A percentile compares a stretch with the other conserved stretches of the same genome.
Evolutionary conservation across 2,329 filamentous ascomycete species (phyloP).

Genomic region (Rasamsonia emersonii): DNA sequence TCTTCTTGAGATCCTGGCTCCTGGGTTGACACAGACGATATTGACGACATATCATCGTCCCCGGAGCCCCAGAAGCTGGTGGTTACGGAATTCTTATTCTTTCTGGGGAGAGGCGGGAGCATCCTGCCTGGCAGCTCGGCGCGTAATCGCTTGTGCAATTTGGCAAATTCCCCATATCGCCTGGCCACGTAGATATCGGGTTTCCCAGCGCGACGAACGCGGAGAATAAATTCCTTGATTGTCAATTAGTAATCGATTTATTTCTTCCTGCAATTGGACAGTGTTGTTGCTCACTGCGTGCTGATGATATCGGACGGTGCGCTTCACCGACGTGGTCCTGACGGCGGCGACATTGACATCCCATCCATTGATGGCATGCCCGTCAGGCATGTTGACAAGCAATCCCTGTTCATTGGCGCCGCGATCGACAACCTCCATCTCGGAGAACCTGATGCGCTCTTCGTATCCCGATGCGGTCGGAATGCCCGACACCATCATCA

Average conservation of each 20-base stretch:
- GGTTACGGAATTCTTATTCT: slow-evolving; percentile 75
- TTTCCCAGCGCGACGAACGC: slow-evolving; percentile 69
- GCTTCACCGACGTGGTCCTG: slow-evolving; percentile 68
- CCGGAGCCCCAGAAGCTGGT: slow-evolving; percentile 49
- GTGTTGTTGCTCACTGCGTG: slow-evolving; percentile 61
- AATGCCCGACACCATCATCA: slow-evolving; percentile 99
- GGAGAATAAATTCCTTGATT: slow-evolving; percentile 72
- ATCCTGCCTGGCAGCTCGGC: slow-evolving; percentile 86
- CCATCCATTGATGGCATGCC: slow-evolving; percentile 90
- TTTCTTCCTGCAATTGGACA: neutral
- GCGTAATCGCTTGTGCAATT: slow-evolving; percentile 68
- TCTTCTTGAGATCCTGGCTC: slow-evolving; percentile 40
- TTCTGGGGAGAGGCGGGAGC: slow-evolving; percentile 75
- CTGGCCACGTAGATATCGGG: slow-evolving; percentile 72
- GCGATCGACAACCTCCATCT: slow-evolving; percentile 92
- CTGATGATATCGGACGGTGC: slow-evolving; percentile 80
- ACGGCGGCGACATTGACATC: slow-evolving; percentile 93
- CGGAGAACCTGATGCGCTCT: slow-evolving; percentile 90
- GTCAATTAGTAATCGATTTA: neutral
- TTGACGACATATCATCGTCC: slow-evolving; percentile 68
- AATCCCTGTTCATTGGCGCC: slow-evolving; percentile 87
- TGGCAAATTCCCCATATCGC: slow-evolving; percentile 79
- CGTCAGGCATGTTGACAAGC: slow-evolving; percentile 78
- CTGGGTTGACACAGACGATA: slow-evolving; percentile 71
- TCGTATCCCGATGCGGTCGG: slow-evolving; percentile 95